These are phyloP conservation scores for Starmerella roubikii DNA, from an alignment of 805 yeast genomes.

Conservation along the genomic window DNA sequence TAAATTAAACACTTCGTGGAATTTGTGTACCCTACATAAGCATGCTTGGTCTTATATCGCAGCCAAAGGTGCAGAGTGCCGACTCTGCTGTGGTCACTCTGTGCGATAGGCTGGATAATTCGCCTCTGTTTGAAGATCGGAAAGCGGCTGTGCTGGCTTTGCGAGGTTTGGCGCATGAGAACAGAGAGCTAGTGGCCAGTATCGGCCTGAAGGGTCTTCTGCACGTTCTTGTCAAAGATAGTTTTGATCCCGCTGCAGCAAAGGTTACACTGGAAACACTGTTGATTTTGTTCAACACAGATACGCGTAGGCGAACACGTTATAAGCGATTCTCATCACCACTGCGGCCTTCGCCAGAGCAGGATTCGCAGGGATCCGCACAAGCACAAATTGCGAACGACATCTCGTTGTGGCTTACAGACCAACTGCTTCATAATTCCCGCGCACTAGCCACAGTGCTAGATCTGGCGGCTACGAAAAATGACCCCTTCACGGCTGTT, in stretches of 20 bases:
- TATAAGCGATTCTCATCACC: slow-evolving; percentile 23
- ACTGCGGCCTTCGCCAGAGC: slow-evolving; percentile 27
- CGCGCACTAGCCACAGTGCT: slow-evolving; percentile 36
- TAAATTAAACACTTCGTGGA: no score
- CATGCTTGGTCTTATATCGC: slow-evolving; percentile 30
- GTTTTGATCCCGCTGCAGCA: slow-evolving; percentile 53
- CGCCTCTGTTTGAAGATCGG: slow-evolving; percentile 70
- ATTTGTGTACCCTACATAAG: no score
- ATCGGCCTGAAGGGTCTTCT: slow-evolving; percentile 68
- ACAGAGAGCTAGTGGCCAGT: slow-evolving; percentile 81
- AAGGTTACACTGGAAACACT: slow-evolving; percentile 78
- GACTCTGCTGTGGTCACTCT: slow-evolving; percentile 79
- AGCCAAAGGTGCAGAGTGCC: slow-evolving; percentile 44
- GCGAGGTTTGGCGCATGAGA: slow-evolving; percentile 77
- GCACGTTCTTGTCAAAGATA: slow-evolving; percentile 50
- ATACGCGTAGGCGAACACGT: slow-evolving; percentile 15
- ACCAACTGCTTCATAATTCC: slow-evolving; percentile 60
- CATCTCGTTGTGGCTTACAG: slow-evolving; percentile 89
- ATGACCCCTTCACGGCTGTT: slow-evolving; percentile 63
- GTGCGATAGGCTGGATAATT: slow-evolving; percentile 74
- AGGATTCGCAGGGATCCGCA: slow-evolving; percentile 42
- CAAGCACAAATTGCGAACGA: slow-evolving; percentile 45
- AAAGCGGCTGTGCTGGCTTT: slow-evolving; percentile 82
- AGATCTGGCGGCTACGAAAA: slow-evolving; percentile 34
- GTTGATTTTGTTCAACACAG: slow-evolving; percentile 61